Conservation (phyloP, 441 rosid species). For the Croton setiger region DNA sequence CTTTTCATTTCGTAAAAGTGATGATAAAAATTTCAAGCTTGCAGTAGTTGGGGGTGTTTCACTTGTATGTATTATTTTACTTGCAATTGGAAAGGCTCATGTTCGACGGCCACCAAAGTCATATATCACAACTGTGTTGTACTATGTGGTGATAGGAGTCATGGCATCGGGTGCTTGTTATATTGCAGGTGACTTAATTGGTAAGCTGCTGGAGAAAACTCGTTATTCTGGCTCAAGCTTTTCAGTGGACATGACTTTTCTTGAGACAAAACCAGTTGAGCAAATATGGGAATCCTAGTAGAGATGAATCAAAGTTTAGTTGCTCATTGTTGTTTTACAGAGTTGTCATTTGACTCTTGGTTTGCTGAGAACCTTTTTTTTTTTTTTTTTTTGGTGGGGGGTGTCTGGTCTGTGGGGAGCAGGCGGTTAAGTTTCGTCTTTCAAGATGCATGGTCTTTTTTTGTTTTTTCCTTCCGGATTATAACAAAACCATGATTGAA, state of each 20-base stretch:
- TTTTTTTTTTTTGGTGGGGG: no score
- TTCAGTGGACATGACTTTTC: conserved; percentile 5
- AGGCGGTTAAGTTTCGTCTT: no score
- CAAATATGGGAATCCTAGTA: conserved; percentile 32
- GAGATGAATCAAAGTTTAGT: neutral
- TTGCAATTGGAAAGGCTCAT: conserved; percentile 66
- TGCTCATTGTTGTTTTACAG: neutral
- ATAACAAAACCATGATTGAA: no score
- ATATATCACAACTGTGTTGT: conserved; percentile 43
- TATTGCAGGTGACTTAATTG: conserved; percentile 47
- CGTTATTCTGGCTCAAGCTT: conserved; percentile 42
- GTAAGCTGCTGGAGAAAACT: conserved; percentile 41
- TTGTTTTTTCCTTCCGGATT: no score
- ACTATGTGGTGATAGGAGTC: conserved; percentile 44
- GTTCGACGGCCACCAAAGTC: conserved; percentile 39
- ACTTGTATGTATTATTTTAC: conserved; percentile 54
- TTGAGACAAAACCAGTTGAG: conserved; percentile 4
- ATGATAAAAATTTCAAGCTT: conserved; percentile 54
- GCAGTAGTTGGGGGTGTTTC: conserved; percentile 60
- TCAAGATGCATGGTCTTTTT: no score
- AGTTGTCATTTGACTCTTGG: neutral
- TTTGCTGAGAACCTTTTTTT: no score
- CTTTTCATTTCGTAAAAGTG: conserved; percentile 55
- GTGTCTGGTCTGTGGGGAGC: no score
- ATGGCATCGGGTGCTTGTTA: conserved; percentile 58